Evolutionary conservation across 306 rosid species (phyloP).

Genomic region (Fragaria iinumae): DNA sequence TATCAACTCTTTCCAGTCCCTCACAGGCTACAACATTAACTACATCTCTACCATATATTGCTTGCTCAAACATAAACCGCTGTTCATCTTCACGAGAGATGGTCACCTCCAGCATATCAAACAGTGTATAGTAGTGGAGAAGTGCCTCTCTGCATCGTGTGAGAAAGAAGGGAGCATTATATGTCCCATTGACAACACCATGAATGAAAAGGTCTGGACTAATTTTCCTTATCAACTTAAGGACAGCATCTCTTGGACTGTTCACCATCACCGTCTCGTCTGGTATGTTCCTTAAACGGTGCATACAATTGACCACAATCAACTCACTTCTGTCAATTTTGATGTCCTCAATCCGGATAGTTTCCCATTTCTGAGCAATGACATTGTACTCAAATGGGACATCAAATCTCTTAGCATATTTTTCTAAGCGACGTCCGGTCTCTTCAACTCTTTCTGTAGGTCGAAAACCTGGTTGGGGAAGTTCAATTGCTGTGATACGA

Average conservation of each 20-base stretch:
- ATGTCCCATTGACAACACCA: constrained; percentile 32
- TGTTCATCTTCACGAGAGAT: constrained; percentile 18
- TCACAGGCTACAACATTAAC: constrained; percentile 37
- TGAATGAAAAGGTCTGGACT: constrained; percentile 31
- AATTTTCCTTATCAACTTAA: constrained; percentile 26
- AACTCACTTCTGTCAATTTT: constrained; percentile 21
- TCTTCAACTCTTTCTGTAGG: constrained; percentile 37
- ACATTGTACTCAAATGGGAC: constrained; percentile 39
- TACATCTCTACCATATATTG: constrained; percentile 21
- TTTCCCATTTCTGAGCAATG: constrained; percentile 43
- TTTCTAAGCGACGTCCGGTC: constrained; percentile 31
- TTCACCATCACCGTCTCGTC: constrained; percentile 23
- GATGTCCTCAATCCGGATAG: constrained; percentile 22
- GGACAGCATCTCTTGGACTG: constrained; percentile 31
- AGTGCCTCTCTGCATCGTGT: constrained; percentile 29
- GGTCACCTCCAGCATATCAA: constrained; percentile 28
- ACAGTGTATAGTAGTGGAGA: constrained; percentile 23
- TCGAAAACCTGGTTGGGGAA: constrained; percentile 44
- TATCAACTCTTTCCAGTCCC: constrained; percentile 35
- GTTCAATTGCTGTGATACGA: constrained; percentile 42
- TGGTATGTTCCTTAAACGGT: constrained; percentile 19
- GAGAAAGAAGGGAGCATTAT: constrained; percentile 28
- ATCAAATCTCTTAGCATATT: constrained; percentile 38
- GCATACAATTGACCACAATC: constrained; percentile 28
- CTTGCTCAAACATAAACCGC: constrained; percentile 29